Percentiles rank a stretch among this genome's conserved stretches.
These are phyloP conservation scores for Tulasnella sp. DNA, from an alignment of 768 basidiomycete genomes.

Conservation along the genomic window DNA sequence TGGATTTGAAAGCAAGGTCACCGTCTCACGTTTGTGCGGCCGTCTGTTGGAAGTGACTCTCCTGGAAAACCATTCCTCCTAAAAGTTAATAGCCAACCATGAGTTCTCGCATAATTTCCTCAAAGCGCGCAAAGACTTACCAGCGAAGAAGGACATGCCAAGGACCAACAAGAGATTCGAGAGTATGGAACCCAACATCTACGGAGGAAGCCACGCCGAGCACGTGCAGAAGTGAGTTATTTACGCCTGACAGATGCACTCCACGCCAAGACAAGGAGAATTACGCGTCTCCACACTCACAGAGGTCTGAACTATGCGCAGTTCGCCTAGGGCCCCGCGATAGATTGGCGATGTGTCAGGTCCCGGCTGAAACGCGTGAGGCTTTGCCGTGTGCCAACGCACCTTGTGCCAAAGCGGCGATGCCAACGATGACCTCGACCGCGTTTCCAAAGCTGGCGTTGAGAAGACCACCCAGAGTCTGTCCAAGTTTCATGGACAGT, in stretches of 20 bases:
- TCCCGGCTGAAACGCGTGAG: background rate
- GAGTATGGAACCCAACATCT: constrained; percentile 86
- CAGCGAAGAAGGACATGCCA: constrained; percentile 83
- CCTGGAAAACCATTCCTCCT: constrained; percentile 56
- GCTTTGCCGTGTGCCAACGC: constrained; percentile 16
- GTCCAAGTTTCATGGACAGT: constrained; percentile 64
- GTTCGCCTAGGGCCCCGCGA: constrained; percentile 40
- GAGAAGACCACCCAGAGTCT: constrained; percentile 76
- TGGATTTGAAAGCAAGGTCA: too few relatives aligned
- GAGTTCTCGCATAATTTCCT: constrained; percentile 10
- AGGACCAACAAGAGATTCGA: constrained; percentile 85
- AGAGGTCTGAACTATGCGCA: constrained; percentile 87
- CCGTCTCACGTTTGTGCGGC: constrained; percentile 83
- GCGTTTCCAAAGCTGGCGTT: constrained; percentile 53
- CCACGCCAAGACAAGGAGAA: background rate
- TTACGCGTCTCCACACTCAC: constrained; percentile 28
- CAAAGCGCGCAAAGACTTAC: constrained; percentile 26
- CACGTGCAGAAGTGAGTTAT: too few relatives aligned
- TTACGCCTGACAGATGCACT: constrained; percentile 3
- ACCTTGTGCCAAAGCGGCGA: constrained; percentile 77
- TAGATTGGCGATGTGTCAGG: background rate
- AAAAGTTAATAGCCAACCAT: background rate
- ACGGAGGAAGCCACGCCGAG: background rate
- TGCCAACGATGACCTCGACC: constrained; percentile 81
- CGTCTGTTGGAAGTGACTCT: constrained; percentile 69